These are phyloP conservation scores for Wickerhamiella slavikovae DNA, from an alignment of 805 yeast genomes.

Conservation along the genomic window DNA sequence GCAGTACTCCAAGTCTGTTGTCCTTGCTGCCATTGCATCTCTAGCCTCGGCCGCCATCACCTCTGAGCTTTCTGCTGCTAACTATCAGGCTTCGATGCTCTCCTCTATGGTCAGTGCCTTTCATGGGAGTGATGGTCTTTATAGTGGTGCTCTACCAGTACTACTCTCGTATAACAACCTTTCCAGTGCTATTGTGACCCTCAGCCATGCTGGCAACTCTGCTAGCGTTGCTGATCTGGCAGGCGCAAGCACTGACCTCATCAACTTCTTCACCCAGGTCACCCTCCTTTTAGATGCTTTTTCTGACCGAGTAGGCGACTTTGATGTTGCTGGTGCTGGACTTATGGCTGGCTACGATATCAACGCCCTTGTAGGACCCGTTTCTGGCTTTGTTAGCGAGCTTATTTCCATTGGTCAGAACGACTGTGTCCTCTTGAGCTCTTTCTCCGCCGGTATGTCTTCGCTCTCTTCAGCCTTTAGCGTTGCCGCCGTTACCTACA, in stretches of 20 bases:
- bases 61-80: constrained; percentile 5
- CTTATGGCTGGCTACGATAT: constrained; percentile 9
- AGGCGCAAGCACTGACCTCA: constrained; percentile 2
- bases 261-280: constrained; percentile 6
- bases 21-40: constrained; percentile 7
- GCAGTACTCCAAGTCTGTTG: background rate
- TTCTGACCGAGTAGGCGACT: constrained; percentile 10
- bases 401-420: constrained; percentile 2
- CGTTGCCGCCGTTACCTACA: constrained; percentile 3
- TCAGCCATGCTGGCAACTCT: constrained; percentile 4
- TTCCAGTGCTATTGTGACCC: constrained; percentile 7
- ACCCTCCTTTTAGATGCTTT: constrained; percentile 7
- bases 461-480: constrained; percentile 2
- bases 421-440: constrained; percentile 2
- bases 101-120: constrained; percentile 4
- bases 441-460: constrained; percentile 1
- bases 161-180: constrained; percentile 6
- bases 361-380: constrained; percentile 4
- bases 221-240: constrained; percentile 4
- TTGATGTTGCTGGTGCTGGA: constrained; percentile 9
- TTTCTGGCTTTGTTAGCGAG: constrained; percentile 6
- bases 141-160: constrained; percentile 8
- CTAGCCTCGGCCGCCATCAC: constrained; percentile 2
- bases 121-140: constrained; percentile 6
- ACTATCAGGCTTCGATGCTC: constrained; percentile 6